phyloP scores from a whole-genome alignment of 495 filamentous ascomycete species.

The Rusavskia elegans region DNA sequence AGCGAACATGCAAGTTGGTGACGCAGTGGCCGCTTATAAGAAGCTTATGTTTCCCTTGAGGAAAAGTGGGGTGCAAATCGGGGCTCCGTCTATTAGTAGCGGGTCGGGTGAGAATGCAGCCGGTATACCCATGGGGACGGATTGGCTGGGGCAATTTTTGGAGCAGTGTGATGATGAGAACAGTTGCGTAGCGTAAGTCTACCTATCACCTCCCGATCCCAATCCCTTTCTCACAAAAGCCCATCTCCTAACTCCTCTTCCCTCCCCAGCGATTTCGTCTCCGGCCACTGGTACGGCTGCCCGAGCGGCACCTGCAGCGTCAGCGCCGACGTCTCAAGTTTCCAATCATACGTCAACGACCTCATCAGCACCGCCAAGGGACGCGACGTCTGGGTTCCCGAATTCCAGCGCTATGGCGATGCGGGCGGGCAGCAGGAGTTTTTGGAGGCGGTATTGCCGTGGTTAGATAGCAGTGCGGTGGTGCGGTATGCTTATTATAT shows the following conservation, averaged over 20 bases:
- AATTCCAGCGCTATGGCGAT: not conserved
- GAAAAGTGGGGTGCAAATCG: not conserved
- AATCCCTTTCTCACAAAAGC: too few species aligned
- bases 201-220: too few species aligned
- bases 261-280: not conserved
- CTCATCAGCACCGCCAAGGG: not conserved
- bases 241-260: not conserved
- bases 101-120: not conserved
- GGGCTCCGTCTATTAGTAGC: not conserved
- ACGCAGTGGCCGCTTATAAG: not conserved
- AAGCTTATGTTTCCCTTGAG: not conserved
- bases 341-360: not conserved
- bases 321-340: not conserved
- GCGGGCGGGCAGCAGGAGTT: not conserved
- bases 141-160: not conserved
- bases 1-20: not conserved
- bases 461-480: not conserved
- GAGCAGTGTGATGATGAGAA: not conserved
- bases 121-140: not conserved
- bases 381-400: not conserved
- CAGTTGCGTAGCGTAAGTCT: not conserved
- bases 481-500: not conserved
- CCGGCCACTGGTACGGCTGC: constrained; percentile 1
- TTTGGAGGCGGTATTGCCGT: not conserved
- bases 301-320: not conserved